These are phyloP conservation scores for Backusella australiensis DNA, from an alignment of 192 early-diverging fungal species.

Conservation along the genomic window DNA sequence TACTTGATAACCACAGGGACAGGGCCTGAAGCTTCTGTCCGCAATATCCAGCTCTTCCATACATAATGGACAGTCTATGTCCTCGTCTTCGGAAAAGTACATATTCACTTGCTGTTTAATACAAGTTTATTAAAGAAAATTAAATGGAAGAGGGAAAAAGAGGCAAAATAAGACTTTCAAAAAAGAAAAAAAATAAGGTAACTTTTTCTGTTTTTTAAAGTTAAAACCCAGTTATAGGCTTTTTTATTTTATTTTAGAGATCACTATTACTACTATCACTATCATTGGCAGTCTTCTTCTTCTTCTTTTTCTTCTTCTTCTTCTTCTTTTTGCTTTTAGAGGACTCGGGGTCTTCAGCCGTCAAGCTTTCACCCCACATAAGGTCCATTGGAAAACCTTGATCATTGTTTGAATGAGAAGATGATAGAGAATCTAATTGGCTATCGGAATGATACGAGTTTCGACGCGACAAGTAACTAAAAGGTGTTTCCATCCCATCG, in stretches of 20 bases:
- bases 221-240: background rate
- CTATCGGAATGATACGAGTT: slow-evolving; percentile 14
- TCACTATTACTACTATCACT: background rate
- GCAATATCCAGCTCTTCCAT: slow-evolving; percentile 98
- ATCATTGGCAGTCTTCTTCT: background rate
- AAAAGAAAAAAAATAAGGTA: background rate
- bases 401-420: slow-evolving; percentile 4
- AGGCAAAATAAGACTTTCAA: background rate
- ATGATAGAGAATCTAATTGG: background rate
- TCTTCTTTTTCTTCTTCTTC: slow-evolving; percentile 11
- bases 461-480: slow-evolving; percentile 14
- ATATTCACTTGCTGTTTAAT: background rate
- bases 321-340: slow-evolving; percentile 4
- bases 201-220: background rate
- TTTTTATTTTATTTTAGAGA: background rate
- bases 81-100: slow-evolving; percentile 73
- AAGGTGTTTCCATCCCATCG: slow-evolving; percentile 24
- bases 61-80: slow-evolving; percentile 97
- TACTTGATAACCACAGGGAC: slow-evolving; percentile 98
- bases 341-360: slow-evolving; percentile 7
- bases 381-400: slow-evolving; percentile 15
- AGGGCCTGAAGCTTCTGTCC: slow-evolving; percentile 96
- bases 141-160: background rate
- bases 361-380: slow-evolving; percentile 30
- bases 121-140: background rate